Evolutionary conservation across 371 early-diverging fungal species (phyloP), one percentile per base, ranked within the genome.

Genomic region (Haplosporangium sp.): DNA sequence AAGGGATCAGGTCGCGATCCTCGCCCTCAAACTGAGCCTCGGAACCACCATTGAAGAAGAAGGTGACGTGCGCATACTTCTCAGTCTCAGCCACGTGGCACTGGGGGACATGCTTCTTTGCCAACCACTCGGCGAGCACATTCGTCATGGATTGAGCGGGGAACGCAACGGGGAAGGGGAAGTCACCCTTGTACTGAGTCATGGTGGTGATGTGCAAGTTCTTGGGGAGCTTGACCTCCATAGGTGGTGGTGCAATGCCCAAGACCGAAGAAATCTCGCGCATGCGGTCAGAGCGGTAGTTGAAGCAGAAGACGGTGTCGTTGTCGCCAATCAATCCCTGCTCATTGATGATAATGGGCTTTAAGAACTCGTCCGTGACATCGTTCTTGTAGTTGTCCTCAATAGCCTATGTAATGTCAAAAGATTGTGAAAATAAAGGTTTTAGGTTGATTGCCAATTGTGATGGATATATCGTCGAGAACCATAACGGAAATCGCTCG

Each of bases 11-110:
- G 67, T 91, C 93, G 67, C 99, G 95, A 53, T 95, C 91, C 86
- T 99, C 99, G 56, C 83, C 83, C 40, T 82, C 64, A 83, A 94
- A 98, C 81, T 94, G 93, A 50, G 92, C 91, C 84, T 99, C 99
- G 38, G 92, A 86, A 50, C 99, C 99, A 62, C 99, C 99, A 86
- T 99, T 99, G 89, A 99, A 99, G 94, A 99, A 99, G 93, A 99
- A 99, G 57, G 99, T 99, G 45, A 99, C 99, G 85, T 99, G 99
- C 21, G 99, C 99, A 83, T 98, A 98, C 88, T 99, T 99, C 82
- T 99, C 99, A 11, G 99, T 99, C 86, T 99, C 99, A 41, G 95
- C 98, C 69, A 99, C 90, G 83, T 99, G 99, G 83, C 92, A 90
- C 86, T 99, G 99, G 21, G 92, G 87, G 43, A 97, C 83, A 20